Base-by-base conservation (phyloP, 208 protist species). In the Wallacemonas collosoma region DNA sequence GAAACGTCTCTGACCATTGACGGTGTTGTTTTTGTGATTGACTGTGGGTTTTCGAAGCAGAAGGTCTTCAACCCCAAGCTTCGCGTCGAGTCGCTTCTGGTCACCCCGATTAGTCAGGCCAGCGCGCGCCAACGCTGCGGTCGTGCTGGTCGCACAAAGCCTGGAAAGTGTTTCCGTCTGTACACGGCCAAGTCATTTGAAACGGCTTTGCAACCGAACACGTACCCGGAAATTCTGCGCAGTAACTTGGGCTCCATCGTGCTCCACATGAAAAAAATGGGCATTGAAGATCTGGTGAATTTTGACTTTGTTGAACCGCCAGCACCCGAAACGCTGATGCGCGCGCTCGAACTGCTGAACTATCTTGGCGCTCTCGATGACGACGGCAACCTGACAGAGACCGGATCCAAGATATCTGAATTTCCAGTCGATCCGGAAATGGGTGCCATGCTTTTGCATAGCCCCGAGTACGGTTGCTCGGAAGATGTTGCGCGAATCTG, bases 1-100 rank as follows among this genome's bases (percentile, higher is more conserved):
- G 99, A 99, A 80, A 99, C 99, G 1, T 99, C 98, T 0, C 77
- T 99, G 50, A 99, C 99, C 36, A 99, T 99, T 76, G 98, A 99
- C 77, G 98, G 98, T 40, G 98, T 99, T 69, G 97, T 96, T 53
- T 99, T 99, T 82, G 98, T 99, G 14, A 89, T 99, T 73, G 98
- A 99, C 77, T 97, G 97, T n/a, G 98, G 98, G 0, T 99, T 99
- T 57, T 94, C 89, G 11, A 99, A 99, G 80, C 98, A 99, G 78
- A 99, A 99, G 73, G 85, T 90, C 47, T 99, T 98, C 80, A 99
- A 99, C 85, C 87, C 98, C 0, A 98, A 99, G 77, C 87, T 98
- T 9, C 98, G 98, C 41, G 98, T 99, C 68, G 98, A 99, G 71
- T 98, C 95, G 14, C 87, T 99, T 35, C 85, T 98, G 4, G 98